Conservation (phyloP, 225 moss, liverwort and hornwort genomes). For the Rhytidiadelphus loreus region DNA sequence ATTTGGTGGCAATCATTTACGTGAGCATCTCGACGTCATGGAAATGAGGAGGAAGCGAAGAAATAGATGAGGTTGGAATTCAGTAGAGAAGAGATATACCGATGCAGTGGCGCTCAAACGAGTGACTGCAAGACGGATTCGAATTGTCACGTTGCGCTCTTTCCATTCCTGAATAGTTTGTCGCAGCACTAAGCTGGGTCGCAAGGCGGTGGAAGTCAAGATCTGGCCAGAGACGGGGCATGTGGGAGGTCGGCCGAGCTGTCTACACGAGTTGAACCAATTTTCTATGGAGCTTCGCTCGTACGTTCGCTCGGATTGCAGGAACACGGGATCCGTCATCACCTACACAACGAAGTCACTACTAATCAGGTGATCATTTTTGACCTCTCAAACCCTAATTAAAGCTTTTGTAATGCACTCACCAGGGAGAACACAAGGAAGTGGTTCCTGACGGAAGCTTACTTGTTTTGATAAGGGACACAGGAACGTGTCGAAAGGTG, state of each 20-base stretch:
- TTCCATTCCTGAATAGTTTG: constrained; percentile 47
- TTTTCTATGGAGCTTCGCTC: constrained; percentile 32
- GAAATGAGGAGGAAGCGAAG: not conserved
- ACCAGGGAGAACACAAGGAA: not conserved
- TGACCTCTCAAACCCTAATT: not conserved
- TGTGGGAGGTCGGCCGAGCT: constrained; percentile 19
- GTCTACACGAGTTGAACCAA: constrained; percentile 35
- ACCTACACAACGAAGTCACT: constrained; percentile 7
- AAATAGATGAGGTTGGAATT: not conserved
- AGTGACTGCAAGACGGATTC: constrained; percentile 19
- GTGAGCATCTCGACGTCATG: not conserved
- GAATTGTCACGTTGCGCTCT: constrained; percentile 23
- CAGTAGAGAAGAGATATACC: not conserved
- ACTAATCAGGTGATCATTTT: not conserved
- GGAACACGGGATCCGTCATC: constrained; percentile 49
- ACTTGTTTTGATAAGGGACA: constrained; percentile 42
- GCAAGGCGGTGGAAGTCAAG: constrained; percentile 28
- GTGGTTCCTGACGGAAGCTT: not conserved
- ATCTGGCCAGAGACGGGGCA: constrained; percentile 39
- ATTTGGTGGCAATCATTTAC: not conserved
- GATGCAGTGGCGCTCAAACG: constrained; percentile 15
- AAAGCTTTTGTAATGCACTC: not conserved
- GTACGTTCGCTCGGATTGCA: constrained; percentile 36
- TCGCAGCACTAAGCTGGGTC: constrained; percentile 34
- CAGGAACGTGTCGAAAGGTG: constrained; percentile 31